These are phyloP conservation scores for Mrakia blollopis DNA, from an alignment of 768 basidiomycete species.

Conservation along the genomic window DNA sequence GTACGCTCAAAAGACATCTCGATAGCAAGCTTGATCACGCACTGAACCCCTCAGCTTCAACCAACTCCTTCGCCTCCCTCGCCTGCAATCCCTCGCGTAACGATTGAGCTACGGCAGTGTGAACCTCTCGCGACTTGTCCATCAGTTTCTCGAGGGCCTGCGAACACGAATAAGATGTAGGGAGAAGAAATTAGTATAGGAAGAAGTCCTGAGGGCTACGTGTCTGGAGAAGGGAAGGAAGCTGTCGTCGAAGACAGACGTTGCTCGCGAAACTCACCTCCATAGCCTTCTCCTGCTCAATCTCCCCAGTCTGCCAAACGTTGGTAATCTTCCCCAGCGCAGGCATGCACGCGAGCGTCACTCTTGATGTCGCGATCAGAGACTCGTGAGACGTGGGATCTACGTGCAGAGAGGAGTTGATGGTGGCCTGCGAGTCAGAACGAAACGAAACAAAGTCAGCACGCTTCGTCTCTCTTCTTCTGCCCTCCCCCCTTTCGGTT, in stretches of 20 bases:
- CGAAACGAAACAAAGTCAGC: neutral
- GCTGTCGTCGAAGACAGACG: slow-evolving; percentile 9
- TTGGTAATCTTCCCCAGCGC: slow-evolving; percentile 77
- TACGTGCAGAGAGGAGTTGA: slow-evolving; percentile 50
- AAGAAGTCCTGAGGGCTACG: too few species aligned
- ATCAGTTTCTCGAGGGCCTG: slow-evolving; percentile 30
- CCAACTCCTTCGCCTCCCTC: slow-evolving; percentile 29
- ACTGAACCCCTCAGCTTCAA: slow-evolving; percentile 11
- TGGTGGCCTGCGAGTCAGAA: slow-evolving; percentile 15
- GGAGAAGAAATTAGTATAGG: too few species aligned
- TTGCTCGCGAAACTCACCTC: slow-evolving; percentile 54
- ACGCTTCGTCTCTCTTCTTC: slow-evolving; percentile 37
- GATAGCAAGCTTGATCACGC: neutral
- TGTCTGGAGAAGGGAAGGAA: neutral
- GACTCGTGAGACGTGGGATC: slow-evolving; percentile 76
- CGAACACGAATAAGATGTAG: neutral
- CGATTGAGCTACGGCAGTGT: slow-evolving; percentile 27
- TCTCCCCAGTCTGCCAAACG: slow-evolving; percentile 75
- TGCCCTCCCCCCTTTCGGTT: slow-evolving; percentile 48
- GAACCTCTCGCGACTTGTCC: slow-evolving; percentile 27
- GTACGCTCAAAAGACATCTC: too few species aligned
- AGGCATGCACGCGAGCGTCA: slow-evolving; percentile 81
- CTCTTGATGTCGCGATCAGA: slow-evolving; percentile 54
- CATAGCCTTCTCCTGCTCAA: slow-evolving; percentile 54
- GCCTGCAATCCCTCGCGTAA: slow-evolving; percentile 25